Base-by-base conservation (phyloP, 179 eudicot genomes). In the Kewa caespitosa region DNA sequence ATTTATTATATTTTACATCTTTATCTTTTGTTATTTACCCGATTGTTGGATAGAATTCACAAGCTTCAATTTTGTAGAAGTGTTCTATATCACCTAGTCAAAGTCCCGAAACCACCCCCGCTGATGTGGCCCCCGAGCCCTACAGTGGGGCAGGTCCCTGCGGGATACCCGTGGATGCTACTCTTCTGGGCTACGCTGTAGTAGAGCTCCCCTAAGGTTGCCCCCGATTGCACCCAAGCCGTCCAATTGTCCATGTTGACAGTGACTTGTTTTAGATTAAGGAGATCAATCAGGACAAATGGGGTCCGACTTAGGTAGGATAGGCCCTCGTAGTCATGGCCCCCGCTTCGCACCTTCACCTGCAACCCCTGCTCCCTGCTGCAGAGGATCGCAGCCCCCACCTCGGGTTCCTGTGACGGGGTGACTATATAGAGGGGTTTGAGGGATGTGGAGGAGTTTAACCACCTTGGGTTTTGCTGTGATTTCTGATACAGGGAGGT, bases 381-480 rank as follows among this genome's bases (percentile, higher is more conserved):
- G 69, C 83, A 80, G 38, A 76, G 60, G 27, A 80, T 31, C 27
- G 67, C 39, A 0, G 73, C 69, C 30, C 72, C 67, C 2, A 80
- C 66, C 27, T 80, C 76, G 28, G 54, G 25, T 57, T 80, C 80
- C 11, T 71, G 50, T 17, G 76, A 62, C 6, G 83, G 83, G 62
- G 66, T 71, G 52, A 80, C 76, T 25, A 76, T 76, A 80, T 69
- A 75, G 12, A 60, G 43, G n/a, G 82, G 79, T n/a, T 38, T 61
- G 15, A 69, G 17, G 41, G 78, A 27, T 11, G 11, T 60, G 57
- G 82, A 68, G 27, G 63, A 61, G 78, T 79, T 79, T 43, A 79
- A 38, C 79, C 82, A 79, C 59, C 82, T 79, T 2, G 78, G 82
- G 48, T 74, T 79, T 39, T 79, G 75, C 78, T 79, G 82, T 48